Conservation (phyloP, 352 stramenopile species). For the Phytophthora boehmeriae region DNA sequence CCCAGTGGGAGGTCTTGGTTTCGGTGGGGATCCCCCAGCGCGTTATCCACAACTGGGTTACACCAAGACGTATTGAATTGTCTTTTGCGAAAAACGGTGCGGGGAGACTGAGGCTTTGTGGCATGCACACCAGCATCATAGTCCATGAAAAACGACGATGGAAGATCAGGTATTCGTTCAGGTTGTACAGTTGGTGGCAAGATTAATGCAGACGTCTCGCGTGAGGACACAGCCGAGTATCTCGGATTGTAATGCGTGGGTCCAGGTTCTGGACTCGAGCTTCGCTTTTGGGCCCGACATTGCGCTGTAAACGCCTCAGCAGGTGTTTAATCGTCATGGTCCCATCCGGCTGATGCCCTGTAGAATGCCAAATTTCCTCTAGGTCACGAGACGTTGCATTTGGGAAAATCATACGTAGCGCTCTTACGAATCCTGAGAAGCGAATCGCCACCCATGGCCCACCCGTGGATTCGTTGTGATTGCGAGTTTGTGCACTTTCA, state of each 20-base stretch:
- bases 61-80: slow-evolving; percentile 79
- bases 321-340: slow-evolving; percentile 33
- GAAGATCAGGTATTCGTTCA: slow-evolving; percentile 34
- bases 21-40: slow-evolving; percentile 4
- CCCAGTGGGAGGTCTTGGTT: slow-evolving; percentile 9
- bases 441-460: slow-evolving; percentile 15
- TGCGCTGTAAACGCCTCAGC: slow-evolving; percentile 20
- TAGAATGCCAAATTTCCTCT: slow-evolving; percentile 58
- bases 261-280: slow-evolving; percentile 61
- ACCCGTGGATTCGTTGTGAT: neutral
- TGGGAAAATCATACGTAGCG: slow-evolving; percentile 59
- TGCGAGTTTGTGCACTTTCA: slow-evolving; percentile 22
- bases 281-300: slow-evolving; percentile 25
- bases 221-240: slow-evolving; percentile 50
- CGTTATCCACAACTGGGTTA: slow-evolving; percentile 51
- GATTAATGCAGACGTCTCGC: slow-evolving; percentile 49
- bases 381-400: slow-evolving; percentile 53
- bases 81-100: slow-evolving; percentile 59
- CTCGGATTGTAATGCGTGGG: slow-evolving; percentile 71
- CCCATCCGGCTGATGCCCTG: slow-evolving; percentile 22
- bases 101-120: slow-evolving; percentile 52
- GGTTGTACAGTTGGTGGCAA: slow-evolving; percentile 41
- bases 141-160: slow-evolving; percentile 74
- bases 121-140: slow-evolving; percentile 65
- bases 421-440: slow-evolving; percentile 45